Evolutionary conservation across 495 filamentous ascomycete species (phyloP).

Genomic region (Aspergillus baeticus): DNA sequence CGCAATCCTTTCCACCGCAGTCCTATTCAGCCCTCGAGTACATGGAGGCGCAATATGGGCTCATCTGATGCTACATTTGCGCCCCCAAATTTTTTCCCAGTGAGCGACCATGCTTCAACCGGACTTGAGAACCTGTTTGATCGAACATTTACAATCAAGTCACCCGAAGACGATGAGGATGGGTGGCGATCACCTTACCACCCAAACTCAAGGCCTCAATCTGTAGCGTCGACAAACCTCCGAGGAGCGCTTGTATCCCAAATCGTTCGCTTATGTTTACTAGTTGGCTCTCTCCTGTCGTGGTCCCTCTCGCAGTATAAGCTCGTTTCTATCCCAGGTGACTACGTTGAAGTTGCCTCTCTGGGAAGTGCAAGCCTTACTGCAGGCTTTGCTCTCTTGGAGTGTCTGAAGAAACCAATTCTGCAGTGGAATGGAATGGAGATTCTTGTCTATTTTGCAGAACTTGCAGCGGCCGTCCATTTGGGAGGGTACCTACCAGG

Average conservation of each 20-base stretch:
- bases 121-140: slow-evolving; percentile 50
- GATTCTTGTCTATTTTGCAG: slow-evolving; percentile 43
- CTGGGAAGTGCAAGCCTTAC: slow-evolving; percentile 42
- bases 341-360: slow-evolving; percentile 42
- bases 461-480: slow-evolving; percentile 39
- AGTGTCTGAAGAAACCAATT: slow-evolving; percentile 36
- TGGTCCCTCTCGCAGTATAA: slow-evolving; percentile 39
- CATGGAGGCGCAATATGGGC: slow-evolving; percentile 21
- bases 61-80: slow-evolving; percentile 39
- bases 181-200: slow-evolving; percentile 22
- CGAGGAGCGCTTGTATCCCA: slow-evolving; percentile 25
- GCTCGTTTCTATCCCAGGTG: slow-evolving; percentile 32
- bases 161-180: slow-evolving; percentile 37
- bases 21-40: slow-evolving; percentile 18
- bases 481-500: slow-evolving; percentile 40
- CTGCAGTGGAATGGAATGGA: slow-evolving; percentile 43
- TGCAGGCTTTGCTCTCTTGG: slow-evolving; percentile 40
- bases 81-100: slow-evolving; percentile 51
- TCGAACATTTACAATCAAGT: slow-evolving; percentile 41
- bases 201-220: not conserved
- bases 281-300: slow-evolving; percentile 30
- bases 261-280: slow-evolving; percentile 32
- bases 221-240: slow-evolving; percentile 11
- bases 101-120: slow-evolving; percentile 43
- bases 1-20: slow-evolving; percentile 39